Percentiles rank a stretch among this genome's conserved stretches.
phyloP scores from a whole-genome alignment of 2,329 filamentous ascomycete species.

The Phialophora chinensis region DNA sequence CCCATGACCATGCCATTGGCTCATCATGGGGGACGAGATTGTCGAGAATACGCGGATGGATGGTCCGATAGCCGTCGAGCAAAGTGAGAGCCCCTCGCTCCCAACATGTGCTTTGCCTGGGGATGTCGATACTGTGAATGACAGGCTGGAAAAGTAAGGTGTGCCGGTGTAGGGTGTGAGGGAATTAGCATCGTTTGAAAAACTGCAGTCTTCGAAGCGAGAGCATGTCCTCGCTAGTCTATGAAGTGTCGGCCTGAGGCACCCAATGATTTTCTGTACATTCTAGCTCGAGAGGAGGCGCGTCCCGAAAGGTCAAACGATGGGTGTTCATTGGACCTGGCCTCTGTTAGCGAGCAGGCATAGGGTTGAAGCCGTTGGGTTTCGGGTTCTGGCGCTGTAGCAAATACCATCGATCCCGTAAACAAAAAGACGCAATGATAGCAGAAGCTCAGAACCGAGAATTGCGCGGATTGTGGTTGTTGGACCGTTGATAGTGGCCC shows the following conservation, averaged over 20 bases:
- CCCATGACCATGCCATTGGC: slow-evolving; percentile 8
- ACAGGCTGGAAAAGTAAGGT: background rate
- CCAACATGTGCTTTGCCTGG: background rate
- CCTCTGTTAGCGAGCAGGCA: background rate
- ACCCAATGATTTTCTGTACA: background rate
- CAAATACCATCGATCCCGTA: background rate
- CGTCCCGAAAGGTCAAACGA: background rate
- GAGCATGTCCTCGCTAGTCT: background rate
- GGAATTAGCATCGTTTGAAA: background rate
- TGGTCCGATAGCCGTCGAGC: background rate
- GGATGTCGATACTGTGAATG: background rate
- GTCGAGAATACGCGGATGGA: background rate
- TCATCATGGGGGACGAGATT: background rate
- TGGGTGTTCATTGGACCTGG: slow-evolving; percentile 1
- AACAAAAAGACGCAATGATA: background rate
- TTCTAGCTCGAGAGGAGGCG: background rate
- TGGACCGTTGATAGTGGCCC: background rate
- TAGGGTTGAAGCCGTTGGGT: background rate
- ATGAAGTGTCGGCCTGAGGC: slow-evolving; percentile 7
- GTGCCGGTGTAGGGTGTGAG: background rate
- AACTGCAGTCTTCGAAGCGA: slow-evolving; percentile 2
- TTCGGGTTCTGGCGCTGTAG: background rate
- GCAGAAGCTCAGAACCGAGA: background rate
- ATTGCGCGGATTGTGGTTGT: background rate
- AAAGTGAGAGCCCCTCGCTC: background rate